Conservation (phyloP, 768 basidiomycete genomes). For the Suillus americanus region DNA sequence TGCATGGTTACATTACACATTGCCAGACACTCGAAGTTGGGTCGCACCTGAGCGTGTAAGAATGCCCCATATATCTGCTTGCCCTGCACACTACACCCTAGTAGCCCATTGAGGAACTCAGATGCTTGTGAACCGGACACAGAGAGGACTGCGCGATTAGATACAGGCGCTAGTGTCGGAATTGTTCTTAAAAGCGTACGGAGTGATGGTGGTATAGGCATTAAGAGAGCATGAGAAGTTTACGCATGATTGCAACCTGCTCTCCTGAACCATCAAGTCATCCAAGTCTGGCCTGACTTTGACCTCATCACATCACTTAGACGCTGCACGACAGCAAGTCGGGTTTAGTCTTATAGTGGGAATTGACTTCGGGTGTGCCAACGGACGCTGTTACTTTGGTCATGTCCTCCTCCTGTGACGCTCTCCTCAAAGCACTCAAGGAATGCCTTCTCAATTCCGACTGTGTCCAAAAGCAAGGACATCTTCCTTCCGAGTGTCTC, state of each 20-base stretch:
- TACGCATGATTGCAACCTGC: background rate
- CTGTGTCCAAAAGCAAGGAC: conserved; percentile 78
- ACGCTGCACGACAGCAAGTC: background rate
- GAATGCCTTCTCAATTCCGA: conserved; percentile 83
- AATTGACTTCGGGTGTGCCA: background rate
- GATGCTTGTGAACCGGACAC: conserved; percentile 79
- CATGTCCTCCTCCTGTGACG: conserved; percentile 83
- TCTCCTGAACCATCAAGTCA: background rate
- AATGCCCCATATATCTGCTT: conserved; percentile 67
- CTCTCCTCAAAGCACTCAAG: conserved; percentile 74
- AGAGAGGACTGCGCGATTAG: conserved; percentile 67
- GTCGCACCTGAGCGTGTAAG: conserved; percentile 73
- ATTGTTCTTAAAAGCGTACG: conserved; percentile 45
- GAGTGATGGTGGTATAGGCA: conserved; percentile 38
- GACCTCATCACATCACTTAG: background rate
- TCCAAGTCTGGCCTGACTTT: background rate
- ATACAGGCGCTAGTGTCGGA: conserved; percentile 60
- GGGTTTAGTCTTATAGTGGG: background rate
- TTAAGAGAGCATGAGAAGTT: conserved; percentile 15
- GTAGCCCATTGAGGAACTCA: conserved; percentile 80
- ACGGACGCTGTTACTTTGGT: background rate
- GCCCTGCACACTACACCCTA: conserved; percentile 51
- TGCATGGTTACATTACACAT: conserved; percentile 6
- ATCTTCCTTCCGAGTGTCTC: conserved; percentile 84
- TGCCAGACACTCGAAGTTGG: conserved; percentile 11